Evolutionary conservation across 2,329 filamentous ascomycete species (phyloP), one percentile per base, ranked within the genome.

Genomic region (Botrytis fragariae): DNA sequence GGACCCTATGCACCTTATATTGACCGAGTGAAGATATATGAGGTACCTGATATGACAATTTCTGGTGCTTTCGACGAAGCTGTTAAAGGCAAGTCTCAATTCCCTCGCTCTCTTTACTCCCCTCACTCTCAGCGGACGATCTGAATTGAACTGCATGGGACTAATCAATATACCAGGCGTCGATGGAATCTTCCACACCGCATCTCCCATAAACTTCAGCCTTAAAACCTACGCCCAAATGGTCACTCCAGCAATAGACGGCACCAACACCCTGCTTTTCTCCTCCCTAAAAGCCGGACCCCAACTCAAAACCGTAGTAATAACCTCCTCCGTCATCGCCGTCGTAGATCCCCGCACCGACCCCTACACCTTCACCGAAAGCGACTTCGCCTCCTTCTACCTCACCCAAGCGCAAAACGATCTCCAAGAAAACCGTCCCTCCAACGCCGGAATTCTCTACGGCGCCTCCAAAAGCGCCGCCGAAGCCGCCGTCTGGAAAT

Each of bases 401-500:
- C 75, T 78, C 1, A 79, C 80, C 1, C 74, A 80, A 29, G 77
- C 80, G 14, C 54, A 74, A 3, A 81, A 81, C 77, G 81, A 81
- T 68, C 72, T 63, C 25, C 68, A 77, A 68, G 79, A 51, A 75
- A 80, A 32, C 75, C 77, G 16, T 77, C 18, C 32, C 10, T 75
- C 74, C 7, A 59, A 64, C 14, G 18, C 63, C 3, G 74, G 69
- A 9, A 57, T 78, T 0, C 77, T 82, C 14, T 86, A 85, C 61
- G 75, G 74, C 0, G 84, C 84, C 0, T 83, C 82, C 74, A 86
- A 85, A 73, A 79, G 80, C 0, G 81, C 82, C 22, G 78, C 80
- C 0, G 83, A 85, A 65, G 76, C 79, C 64, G 80, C 78, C 2
- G 73, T 82, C 16, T 85, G 84, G 84, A 81, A 82, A 51, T 85